Percentiles rank a stretch among this genome's conserved stretches.
Conservation (phyloP, 192 early-diverging fungal species). For the Coemansia sp. region DNA sequence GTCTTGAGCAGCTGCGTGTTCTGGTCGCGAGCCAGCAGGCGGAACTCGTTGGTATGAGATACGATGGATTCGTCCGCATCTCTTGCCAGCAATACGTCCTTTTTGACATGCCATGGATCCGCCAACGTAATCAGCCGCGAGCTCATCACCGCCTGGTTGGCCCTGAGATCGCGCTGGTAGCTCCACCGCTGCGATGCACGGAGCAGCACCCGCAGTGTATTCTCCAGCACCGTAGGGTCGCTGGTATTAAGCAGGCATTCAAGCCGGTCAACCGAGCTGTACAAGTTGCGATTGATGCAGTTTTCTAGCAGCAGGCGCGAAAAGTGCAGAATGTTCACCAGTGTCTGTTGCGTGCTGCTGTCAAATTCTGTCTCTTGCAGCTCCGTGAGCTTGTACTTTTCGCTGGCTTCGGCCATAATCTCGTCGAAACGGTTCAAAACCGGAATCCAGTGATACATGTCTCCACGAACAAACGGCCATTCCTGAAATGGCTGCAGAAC, state of each 20-base stretch:
- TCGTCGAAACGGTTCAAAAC: conserved; percentile 92
- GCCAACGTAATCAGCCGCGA: conserved; percentile 34
- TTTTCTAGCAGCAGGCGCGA: conserved; percentile 86
- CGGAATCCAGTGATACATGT: conserved; percentile 92
- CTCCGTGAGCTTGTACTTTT: conserved; percentile 62
- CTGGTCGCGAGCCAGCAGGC: conserved; percentile 24
- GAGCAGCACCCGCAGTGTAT: conserved; percentile 75
- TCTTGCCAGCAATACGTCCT: conserved; percentile 15
- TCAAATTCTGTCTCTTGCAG: conserved; percentile 65
- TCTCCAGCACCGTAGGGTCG: conserved; percentile 79
- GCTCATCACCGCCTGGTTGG: conserved; percentile 38
- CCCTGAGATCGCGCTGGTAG: conserved; percentile 67
- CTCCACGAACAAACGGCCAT: conserved; percentile 84
- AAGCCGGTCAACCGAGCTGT: conserved; percentile 82
- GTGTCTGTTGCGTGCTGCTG: conserved; percentile 52
- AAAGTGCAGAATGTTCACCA: conserved; percentile 71
- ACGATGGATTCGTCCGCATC: conserved; percentile 4
- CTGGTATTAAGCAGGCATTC: conserved; percentile 72
- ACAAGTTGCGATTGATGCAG: conserved; percentile 91
- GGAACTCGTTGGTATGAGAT: conserved; percentile 49
- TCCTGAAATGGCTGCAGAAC: conserved; percentile 54
- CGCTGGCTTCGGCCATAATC: conserved; percentile 67
- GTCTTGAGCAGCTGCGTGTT: conserved; percentile 16
- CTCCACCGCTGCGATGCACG: conserved; percentile 87
- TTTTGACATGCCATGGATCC: conserved; percentile 41